phyloP scores from a whole-genome alignment of 1,284 basidiomycete species.

The Ganoderma leucocontextum region DNA sequence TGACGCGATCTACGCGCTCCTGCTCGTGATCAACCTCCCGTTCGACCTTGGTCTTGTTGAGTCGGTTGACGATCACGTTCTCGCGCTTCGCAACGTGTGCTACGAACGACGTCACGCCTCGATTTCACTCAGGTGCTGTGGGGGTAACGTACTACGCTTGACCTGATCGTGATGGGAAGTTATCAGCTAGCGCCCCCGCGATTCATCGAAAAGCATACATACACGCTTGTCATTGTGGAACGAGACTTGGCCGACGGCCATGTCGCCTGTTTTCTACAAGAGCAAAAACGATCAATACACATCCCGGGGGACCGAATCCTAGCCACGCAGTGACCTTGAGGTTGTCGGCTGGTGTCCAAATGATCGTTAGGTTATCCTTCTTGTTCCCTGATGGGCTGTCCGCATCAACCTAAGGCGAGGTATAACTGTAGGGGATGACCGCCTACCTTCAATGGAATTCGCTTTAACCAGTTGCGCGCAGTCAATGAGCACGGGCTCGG shows the following conservation, averaged over 20 bases:
- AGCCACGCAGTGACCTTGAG: constrained; percentile 69
- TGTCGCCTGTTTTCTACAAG: constrained; percentile 90
- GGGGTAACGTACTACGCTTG: constrained; percentile 67
- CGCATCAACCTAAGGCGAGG: constrained; percentile 11
- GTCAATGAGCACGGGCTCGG: constrained; percentile 81
- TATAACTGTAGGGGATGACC: no score
- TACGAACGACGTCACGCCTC: constrained; percentile 33
- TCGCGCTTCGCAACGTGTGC: constrained; percentile 86
- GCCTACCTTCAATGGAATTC: constrained; percentile 92
- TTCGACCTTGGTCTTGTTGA: constrained; percentile 95
- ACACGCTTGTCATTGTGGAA: constrained; percentile 93
- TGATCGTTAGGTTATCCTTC: constrained; percentile 92
- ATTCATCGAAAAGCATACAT: constrained; percentile 23
- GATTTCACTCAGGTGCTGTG: neutral
- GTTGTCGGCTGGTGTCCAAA: constrained; percentile 92
- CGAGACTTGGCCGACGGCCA: constrained; percentile 95
- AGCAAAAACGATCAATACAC: neutral
- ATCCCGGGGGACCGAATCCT: neutral
- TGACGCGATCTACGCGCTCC: constrained; percentile 84
- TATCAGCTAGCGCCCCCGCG: neutral
- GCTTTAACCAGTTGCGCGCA: constrained; percentile 97
- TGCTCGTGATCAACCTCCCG: constrained; percentile 91
- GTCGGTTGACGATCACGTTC: constrained; percentile 90
- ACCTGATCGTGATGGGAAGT: constrained; percentile 67
- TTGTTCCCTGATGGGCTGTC: constrained; percentile 79